A percentile compares a stretch with the other conserved stretches of the same genome.
These are phyloP conservation scores for Lactarius indigo DNA, from an alignment of 768 basidiomycete genomes.

Conservation along the genomic window DNA sequence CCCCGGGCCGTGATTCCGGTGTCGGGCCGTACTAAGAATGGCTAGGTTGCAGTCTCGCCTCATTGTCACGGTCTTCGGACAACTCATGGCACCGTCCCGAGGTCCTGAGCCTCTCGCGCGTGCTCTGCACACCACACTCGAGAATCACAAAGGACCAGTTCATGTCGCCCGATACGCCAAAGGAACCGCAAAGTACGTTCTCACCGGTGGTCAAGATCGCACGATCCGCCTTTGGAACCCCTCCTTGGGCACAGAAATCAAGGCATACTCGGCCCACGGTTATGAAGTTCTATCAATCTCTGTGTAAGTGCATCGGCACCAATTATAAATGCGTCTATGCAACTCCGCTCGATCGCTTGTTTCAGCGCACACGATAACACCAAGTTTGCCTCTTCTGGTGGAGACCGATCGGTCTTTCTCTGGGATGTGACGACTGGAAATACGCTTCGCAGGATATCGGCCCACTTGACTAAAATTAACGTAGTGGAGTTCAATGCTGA, in stretches of 20 bases:
- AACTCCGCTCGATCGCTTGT: slow-evolving; percentile 3
- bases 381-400: slow-evolving; percentile 90
- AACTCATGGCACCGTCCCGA: slow-evolving; percentile 35
- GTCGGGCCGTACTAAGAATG: neutral
- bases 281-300: slow-evolving; percentile 92
- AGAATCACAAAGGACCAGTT: slow-evolving; percentile 76
- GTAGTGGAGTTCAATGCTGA: slow-evolving; percentile 88
- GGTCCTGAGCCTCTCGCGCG: slow-evolving; percentile 51
- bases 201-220: slow-evolving; percentile 93
- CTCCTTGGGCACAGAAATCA: slow-evolving; percentile 80
- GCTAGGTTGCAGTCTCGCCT: neutral
- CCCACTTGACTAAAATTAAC: slow-evolving; percentile 90
- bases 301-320: slow-evolving; percentile 55
- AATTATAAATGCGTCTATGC: neutral
- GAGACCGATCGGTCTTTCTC: slow-evolving; percentile 87
- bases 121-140: slow-evolving; percentile 58
- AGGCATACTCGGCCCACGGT: slow-evolving; percentile 85
- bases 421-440: slow-evolving; percentile 94
- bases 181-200: slow-evolving; percentile 80
- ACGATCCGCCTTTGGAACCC: slow-evolving; percentile 92
- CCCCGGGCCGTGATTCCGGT: neutral
- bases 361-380: slow-evolving; percentile 87
- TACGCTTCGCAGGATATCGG: slow-evolving; percentile 77
- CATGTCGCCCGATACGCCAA: slow-evolving; percentile 91
- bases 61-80: neutral